Base-by-base conservation (phyloP, 164 flowering plant genomes). In the Akebia trifoliata region DNA sequence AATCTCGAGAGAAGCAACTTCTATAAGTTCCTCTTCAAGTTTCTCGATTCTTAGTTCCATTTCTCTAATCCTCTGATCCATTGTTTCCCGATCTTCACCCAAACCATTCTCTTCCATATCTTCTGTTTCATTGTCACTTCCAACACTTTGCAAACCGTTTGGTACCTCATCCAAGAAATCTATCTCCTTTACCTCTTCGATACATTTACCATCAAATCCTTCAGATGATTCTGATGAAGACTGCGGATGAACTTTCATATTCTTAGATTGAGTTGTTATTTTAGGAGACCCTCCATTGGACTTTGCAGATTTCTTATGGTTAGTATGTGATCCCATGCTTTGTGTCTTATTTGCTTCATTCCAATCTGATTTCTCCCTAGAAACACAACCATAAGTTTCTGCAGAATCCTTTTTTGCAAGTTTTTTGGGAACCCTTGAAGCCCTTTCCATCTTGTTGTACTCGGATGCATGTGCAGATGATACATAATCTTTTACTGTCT, bases 1-100 rank as follows among this genome's bases (percentile, higher is more conserved):
- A 48, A 94, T 78, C 72, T 94, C 99, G 35, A 94, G 87, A 60
- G 94, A 88, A 50, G 99, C 99, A 67, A 90, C 88, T 74, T 84
- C 99, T 69, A 94, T 84, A 29, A 94, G 79, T 68, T 94, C 99
- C 58, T 80, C 86, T 62, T 94, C 95, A 52, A 94, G 96, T 65
- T 78, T 85, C 69, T 74, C 83, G 38, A 94, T 80, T 77, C 78
- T 83, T 37, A 28, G 55, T 66, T 90, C 90, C 96, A 94, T 84
- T 62, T 81, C 87, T 62, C 73, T 85, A 43, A 88, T 70, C 68
- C 69, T 90, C 51, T 67, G 71, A 22, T 75, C 72, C 59, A 72
- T 59, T 47, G 54, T 69, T 55, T 61, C 78, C 29, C 68, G 67
- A 43, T 73, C 69, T 56, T 81, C 81, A 57, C 64, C 68, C 48